These are phyloP conservation scores for Scutellaria minor DNA, from an alignment of 257 asterid species.

Conservation along the genomic window DNA sequence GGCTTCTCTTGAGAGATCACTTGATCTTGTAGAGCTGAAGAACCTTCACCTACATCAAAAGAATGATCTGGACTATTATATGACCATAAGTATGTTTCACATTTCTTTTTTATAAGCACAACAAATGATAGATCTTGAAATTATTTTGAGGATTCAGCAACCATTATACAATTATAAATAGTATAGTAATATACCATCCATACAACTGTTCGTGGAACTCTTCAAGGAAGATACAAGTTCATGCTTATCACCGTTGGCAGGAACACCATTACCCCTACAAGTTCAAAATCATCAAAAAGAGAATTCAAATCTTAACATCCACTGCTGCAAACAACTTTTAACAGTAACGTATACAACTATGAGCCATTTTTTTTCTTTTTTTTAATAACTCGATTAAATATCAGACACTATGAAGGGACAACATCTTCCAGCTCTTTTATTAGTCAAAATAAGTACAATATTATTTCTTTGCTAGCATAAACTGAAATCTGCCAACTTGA, in stretches of 20 bases:
- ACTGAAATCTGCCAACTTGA: constrained; percentile 7
- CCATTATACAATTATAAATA: constrained; percentile 11
- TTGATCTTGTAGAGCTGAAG: constrained; percentile 37
- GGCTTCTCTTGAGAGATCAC: constrained; percentile 38
- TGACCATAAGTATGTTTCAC: constrained; percentile 11
- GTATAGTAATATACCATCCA: constrained; percentile 49
- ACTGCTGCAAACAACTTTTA: constrained; percentile 12
- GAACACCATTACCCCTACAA: constrained; percentile 58
- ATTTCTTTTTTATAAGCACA: neutral
- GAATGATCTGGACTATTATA: constrained; percentile 12
- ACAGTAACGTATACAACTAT: neutral
- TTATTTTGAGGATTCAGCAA: constrained; percentile 2
- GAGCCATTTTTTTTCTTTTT: neutral
- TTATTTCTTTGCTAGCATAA: neutral
- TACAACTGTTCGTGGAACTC: constrained; percentile 45
- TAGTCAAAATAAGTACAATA: constrained; percentile 2
- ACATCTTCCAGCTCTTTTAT: neutral
- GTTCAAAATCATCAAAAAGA: constrained; percentile 9
- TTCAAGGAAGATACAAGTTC: constrained; percentile 62
- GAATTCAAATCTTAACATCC: constrained; percentile 21
- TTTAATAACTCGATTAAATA: neutral
- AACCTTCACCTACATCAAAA: constrained; percentile 44
- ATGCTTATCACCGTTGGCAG: constrained; percentile 59
- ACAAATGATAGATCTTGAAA: constrained; percentile 5
- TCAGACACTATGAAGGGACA: neutral